These are phyloP conservation scores for Colletotrichum orchidophilum DNA, from an alignment of 2,329 filamentous ascomycete genomes.

Conservation along the genomic window DNA sequence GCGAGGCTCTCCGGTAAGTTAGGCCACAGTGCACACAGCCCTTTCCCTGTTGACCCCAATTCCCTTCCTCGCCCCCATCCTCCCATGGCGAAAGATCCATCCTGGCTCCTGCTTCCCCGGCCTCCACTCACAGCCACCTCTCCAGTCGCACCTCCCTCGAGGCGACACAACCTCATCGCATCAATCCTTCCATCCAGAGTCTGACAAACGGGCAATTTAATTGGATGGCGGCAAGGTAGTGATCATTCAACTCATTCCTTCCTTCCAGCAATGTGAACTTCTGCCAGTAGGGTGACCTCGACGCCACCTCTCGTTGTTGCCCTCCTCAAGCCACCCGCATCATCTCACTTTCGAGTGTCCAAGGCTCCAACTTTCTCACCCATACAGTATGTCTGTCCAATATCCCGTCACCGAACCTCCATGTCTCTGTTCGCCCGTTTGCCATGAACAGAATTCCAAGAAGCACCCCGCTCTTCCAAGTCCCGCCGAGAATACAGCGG, in stretches of 20 bases:
- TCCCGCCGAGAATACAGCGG: slow-evolving; percentile 14
- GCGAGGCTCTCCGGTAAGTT: background rate
- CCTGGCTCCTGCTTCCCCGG: background rate
- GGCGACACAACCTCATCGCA: background rate
- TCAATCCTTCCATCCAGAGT: background rate
- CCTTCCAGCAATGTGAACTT: background rate
- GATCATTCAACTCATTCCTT: background rate
- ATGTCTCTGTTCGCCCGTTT: background rate
- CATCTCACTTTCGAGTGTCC: slow-evolving; percentile 4
- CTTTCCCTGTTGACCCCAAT: background rate
- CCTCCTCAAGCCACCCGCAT: slow-evolving; percentile 16
- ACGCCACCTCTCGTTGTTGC: background rate
- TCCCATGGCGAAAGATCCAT: background rate
- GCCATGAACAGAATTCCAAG: background rate
- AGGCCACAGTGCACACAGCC: no score
- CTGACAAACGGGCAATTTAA: background rate
- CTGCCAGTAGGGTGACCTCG: background rate
- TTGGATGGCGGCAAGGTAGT: background rate
- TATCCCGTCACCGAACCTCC: background rate
- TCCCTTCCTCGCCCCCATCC: background rate
- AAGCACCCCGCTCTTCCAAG: background rate
- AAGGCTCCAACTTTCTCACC: background rate
- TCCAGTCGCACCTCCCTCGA: background rate
- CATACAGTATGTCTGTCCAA: background rate
- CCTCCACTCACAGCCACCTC: background rate